These are phyloP conservation scores for Lipomyces yamadae DNA, from an alignment of 805 yeast species.

Conservation along the genomic window DNA sequence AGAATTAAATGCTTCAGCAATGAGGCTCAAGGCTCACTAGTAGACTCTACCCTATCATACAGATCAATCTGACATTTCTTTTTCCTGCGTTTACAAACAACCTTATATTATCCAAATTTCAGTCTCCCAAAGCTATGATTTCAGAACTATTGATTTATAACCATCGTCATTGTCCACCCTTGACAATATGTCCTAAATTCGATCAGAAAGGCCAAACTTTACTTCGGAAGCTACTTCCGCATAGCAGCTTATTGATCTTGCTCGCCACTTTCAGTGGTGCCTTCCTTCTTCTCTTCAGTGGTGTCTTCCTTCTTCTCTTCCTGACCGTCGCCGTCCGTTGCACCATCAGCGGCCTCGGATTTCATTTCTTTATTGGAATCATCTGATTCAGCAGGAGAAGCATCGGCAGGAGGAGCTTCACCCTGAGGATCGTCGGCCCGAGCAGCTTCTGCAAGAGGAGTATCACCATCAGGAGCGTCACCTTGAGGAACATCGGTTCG, in stretches of 20 bases:
- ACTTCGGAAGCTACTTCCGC: too few species aligned
- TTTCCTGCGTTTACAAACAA: not conserved
- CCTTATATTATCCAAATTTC: too few species aligned
- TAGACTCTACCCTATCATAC: not conserved
- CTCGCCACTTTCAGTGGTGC: not conserved
- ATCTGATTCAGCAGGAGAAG: not conserved
- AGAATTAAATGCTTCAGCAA: not conserved
- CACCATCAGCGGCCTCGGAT: not conserved
- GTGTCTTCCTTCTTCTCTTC: not conserved
- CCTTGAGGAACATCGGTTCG: too few species aligned
- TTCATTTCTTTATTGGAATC: not conserved
- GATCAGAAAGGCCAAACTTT: too few species aligned
- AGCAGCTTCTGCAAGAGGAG: too few species aligned
- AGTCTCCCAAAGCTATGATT: too few species aligned
- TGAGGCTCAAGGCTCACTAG: not conserved
- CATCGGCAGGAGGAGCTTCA: not conserved
- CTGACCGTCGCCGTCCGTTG: not conserved
- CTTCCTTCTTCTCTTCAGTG: not conserved
- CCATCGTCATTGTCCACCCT: too few species aligned
- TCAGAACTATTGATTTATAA: too few species aligned
- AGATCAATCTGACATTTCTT: not conserved
- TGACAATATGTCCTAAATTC: too few species aligned
- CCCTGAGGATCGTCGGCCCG: too few species aligned
- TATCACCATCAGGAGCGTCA: too few species aligned
- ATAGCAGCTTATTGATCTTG: not conserved